Evolutionary conservation across 257 asterid genomes (phyloP).

Genomic region (Catharanthus roseus): DNA sequence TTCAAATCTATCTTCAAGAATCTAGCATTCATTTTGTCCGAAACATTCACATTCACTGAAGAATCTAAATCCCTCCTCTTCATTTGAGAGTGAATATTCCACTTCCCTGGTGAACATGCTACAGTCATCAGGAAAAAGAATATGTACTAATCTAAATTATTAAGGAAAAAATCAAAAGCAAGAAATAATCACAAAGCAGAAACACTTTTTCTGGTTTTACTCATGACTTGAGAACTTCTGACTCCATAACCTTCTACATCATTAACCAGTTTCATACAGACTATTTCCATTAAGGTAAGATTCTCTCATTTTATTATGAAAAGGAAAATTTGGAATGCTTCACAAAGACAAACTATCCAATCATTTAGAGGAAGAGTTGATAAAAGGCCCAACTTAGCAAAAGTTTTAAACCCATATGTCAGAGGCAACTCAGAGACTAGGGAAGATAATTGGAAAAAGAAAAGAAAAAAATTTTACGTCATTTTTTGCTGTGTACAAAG

Average conservation of each 20-base stretch:
- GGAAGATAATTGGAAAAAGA: background rate
- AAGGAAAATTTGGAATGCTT: background rate
- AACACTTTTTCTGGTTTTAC: background rate
- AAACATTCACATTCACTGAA: conserved; percentile 22
- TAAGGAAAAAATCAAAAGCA: background rate
- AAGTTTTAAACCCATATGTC: background rate
- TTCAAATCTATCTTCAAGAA: conserved; percentile 24
- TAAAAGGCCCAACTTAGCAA: background rate
- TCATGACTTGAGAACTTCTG: background rate
- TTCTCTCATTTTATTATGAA: background rate
- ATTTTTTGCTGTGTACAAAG: background rate
- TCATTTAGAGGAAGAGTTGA: background rate
- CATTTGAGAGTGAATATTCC: conserved; percentile 36
- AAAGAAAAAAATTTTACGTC: too few species aligned
- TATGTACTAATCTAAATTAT: background rate
- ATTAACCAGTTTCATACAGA: background rate
- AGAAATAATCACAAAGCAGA: background rate
- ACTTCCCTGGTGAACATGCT: conserved; percentile 37
- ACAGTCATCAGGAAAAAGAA: background rate
- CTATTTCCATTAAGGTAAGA: background rate
- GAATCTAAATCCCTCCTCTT: conserved; percentile 28
- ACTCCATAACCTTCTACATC: background rate
- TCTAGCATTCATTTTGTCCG: conserved; percentile 25
- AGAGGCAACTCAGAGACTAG: background rate
- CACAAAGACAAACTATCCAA: background rate